These are phyloP conservation scores for Coemansia sp. DNA, from an alignment of 192 early-diverging fungal genomes.

Conservation along the genomic window DNA sequence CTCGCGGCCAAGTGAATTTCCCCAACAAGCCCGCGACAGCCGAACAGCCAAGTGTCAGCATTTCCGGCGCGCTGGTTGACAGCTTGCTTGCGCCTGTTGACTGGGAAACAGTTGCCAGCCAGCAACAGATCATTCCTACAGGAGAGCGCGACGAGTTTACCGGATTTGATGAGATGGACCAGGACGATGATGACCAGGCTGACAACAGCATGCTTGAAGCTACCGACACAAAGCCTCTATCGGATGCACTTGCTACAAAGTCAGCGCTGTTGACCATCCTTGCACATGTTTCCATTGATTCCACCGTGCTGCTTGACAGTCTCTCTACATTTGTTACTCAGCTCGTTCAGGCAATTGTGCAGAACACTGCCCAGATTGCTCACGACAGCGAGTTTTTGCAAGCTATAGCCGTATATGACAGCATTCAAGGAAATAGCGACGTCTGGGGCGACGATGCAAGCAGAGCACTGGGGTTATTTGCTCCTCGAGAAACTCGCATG, in stretches of 20 bases:
- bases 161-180: constrained; percentile 19
- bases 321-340: constrained; percentile 20
- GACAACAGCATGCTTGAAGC: constrained; percentile 4
- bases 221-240: background rate
- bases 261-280: constrained; percentile 30
- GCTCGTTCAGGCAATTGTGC: constrained; percentile 14
- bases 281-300: constrained; percentile 20
- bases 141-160: constrained; percentile 13
- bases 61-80: constrained; percentile 23
- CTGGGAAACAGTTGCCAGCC: constrained; percentile 16
- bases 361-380: constrained; percentile 14
- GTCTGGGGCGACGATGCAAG: constrained; percentile 18
- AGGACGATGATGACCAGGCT: background rate
- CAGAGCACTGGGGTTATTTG: constrained; percentile 25
- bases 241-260: constrained; percentile 11
- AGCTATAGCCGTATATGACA: background rate
- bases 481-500: constrained; percentile 14
- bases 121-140: constrained; percentile 21
- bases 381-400: constrained; percentile 11
- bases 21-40: constrained; percentile 5
- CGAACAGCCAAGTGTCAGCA: background rate
- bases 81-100: constrained; percentile 34
- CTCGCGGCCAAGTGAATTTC: constrained; percentile 42
- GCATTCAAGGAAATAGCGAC: background rate
- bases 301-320: constrained; percentile 10